These are phyloP conservation scores for Suillus discolor DNA, from an alignment of 768 basidiomycete species.

Conservation along the genomic window DNA sequence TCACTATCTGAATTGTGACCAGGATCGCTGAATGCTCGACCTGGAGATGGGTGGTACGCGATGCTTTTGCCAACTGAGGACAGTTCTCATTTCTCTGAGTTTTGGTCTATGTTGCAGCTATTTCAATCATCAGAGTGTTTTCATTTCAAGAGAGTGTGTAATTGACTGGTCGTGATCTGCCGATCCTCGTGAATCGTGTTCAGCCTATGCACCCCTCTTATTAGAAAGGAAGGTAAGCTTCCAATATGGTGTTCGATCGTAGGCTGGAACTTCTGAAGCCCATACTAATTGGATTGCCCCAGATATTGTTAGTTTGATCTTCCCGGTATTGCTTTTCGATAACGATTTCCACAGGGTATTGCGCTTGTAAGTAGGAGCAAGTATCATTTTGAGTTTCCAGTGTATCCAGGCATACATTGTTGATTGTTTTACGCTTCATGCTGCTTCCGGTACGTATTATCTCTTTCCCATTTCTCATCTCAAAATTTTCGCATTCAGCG, in stretches of 20 bases:
- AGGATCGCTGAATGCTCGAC: constrained; percentile 60
- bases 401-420: constrained; percentile 69
- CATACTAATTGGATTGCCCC: constrained; percentile 74
- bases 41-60: constrained; percentile 80
- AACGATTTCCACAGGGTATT: constrained; percentile 47
- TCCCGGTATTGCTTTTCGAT: constrained; percentile 1
- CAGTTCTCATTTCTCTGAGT: no score
- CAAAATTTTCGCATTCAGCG: no score
- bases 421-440: constrained; percentile 66
- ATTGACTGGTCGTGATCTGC: no score
- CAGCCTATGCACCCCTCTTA: no score
- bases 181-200: no score
- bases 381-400: constrained; percentile 62
- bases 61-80: no score
- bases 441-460: constrained; percentile 59
- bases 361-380: constrained; percentile 55
- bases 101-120: no score
- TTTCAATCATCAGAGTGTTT: no score
- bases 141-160: no score
- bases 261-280: constrained; percentile 71
- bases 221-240: no score
- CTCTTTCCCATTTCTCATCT: not conserved
- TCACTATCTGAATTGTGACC: constrained; percentile 10
- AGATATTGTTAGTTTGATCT: constrained; percentile 52
- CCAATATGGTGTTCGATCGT: constrained; percentile 69